Evolutionary conservation across 352 stramenopile species (phyloP), one percentile per base, ranked within the genome.

Genomic region (Phytopythium sindhum): DNA sequence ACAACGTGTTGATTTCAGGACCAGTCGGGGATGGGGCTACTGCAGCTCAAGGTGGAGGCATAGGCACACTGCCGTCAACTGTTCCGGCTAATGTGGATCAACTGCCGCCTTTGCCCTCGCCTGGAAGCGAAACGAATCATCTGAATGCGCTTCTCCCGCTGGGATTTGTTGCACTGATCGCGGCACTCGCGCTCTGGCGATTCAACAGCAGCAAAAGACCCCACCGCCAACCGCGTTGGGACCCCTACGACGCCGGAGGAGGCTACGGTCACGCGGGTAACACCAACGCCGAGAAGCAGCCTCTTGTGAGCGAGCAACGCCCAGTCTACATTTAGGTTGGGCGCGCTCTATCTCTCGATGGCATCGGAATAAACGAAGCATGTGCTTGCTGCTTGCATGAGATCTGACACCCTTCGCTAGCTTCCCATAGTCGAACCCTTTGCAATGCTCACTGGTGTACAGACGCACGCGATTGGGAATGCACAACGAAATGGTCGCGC

Each of bases 311-410:
- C 51, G 29, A 42, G 7, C 51, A 57, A 29, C 26, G 23, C 24
- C 51, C 51, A 23, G 51, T 57, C 2, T 57, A 57, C 51, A 57
- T 57, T 31, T 57, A 42, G 33, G 39, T 15, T 45, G 33, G 7
- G 1, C 10, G 33, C n/a, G n/a, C n/a, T n/a, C n/a, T 14, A 15
- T 39, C 7, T 39, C 33, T 39, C 33, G 33, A 39, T 1, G 33
- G 33, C 33, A 39, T 10, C 14, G 10, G 10, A 39, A 15, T 10
- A 10, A 39, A 39, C 33, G 33, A 39, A 39, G 33, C 33, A 10
- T 39, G 33, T 39, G 33, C 14, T 39, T 10, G 6, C 33, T 14
- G 33, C 33, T 39, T 39, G 10, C 33, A 39, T 39, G 5, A 11
- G 33, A 14, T 2, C 14, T 14, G 10, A 39, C 5, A 14, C 14